Base-by-base conservation (phyloP, 192 early-diverging fungal genomes). In the Globomyces pollinis-pini region DNA sequence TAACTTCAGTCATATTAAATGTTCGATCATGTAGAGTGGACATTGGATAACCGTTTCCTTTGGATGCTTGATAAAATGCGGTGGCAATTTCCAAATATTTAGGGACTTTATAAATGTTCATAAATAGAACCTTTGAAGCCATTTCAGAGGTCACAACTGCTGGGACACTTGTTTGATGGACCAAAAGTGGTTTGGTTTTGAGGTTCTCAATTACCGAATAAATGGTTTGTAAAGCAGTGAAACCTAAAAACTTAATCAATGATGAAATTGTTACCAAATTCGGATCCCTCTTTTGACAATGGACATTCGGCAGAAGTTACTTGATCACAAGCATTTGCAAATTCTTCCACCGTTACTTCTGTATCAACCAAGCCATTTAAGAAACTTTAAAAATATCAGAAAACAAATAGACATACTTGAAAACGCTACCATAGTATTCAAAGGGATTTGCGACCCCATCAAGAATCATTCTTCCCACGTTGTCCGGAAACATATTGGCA, bases 401-500 rank as follows among this genome's bases (percentile, higher is more conserved):
- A 3, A 23, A 55, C n/a, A n/a, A n/a, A n/a, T n/a, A n/a, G n/a
- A n/a, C n/a, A n/a, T n/a, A 38, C 33, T 63, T 53, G 18, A 24
- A 63, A 21, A 24, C 7, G n/a, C 36, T 30, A 12, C 21, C 28
- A 12, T 31, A 20, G 29, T 38, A 68, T 2, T 20, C 0, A 4
- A 35, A 13, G 13, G 68, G 70, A 50, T 72, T 56, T 39, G 66
- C 52, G 39, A 72, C 61, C 1, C 70, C 68, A 47, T 72, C 70
- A 3, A 72, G 5, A 30, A 72, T 53, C 1, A 72, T 32, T 3
- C 50, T 59, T 3, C 68, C 70, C 23, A 72, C 70, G 20, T 32
- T 38, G 38, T 72, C 57, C 2, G 70, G 70, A 51, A 72, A 72
- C 62, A 72, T 54, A 38, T 72, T 72, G 29, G 44, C 62, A 39